These are phyloP conservation scores for Cephalotrichum gorgonifer DNA, from an alignment of 2,329 filamentous ascomycete genomes.

Conservation along the genomic window DNA sequence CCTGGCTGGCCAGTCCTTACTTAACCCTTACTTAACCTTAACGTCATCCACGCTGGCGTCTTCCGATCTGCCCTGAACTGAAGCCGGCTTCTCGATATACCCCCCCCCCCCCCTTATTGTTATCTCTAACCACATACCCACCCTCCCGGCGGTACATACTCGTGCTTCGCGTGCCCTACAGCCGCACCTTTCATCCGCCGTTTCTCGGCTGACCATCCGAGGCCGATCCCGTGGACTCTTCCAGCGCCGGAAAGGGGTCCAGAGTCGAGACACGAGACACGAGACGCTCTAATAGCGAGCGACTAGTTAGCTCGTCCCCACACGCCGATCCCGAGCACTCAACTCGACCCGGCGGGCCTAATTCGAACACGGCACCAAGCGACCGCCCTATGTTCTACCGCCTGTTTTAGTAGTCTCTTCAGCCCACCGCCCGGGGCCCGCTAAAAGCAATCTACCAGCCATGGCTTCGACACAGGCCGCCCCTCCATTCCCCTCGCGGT, in stretches of 20 bases:
- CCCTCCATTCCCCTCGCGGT: conserved; percentile 31
- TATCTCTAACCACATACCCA: neutral
- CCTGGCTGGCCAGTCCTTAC: neutral
- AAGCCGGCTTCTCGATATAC: no score
- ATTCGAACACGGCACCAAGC: neutral
- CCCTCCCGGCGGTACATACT: neutral
- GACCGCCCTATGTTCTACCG: neutral
- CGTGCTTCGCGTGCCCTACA: neutral
- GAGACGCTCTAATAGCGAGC: neutral
- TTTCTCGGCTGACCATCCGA: conserved; percentile 1
- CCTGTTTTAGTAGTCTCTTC: neutral
- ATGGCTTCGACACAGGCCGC: conserved; percentile 31
- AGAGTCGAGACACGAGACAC: no score
- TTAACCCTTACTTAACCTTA: no score
- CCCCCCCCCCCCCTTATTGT: no score
- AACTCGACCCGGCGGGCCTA: conserved; percentile 1
- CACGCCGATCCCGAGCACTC: conserved; percentile 1
- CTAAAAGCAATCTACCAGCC: neutral
- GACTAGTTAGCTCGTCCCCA: neutral
- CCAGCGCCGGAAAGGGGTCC: neutral
- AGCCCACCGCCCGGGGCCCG: neutral
- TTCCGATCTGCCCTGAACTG: no score
- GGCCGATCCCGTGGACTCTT: neutral
- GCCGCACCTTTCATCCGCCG: neutral
- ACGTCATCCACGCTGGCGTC: neutral